phyloP scores from a whole-genome alignment of 441 rosid genomes.

The Sinapis alba region DNA sequence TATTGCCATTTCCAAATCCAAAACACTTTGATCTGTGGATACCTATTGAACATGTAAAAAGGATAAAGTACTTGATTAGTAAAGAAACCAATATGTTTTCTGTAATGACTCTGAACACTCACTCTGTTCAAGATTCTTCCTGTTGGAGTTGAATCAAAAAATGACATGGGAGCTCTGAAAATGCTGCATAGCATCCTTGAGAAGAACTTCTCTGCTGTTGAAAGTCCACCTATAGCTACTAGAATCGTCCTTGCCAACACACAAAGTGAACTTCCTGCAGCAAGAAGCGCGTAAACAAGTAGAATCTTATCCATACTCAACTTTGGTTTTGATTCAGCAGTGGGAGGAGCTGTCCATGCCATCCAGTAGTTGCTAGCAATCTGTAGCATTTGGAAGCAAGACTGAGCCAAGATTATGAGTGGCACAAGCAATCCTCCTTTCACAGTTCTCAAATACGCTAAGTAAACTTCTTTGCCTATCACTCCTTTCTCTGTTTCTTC shows the following conservation, averaged over 20 bases:
- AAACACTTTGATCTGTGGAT: conserved; percentile 89
- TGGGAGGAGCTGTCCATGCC: conserved; percentile 93
- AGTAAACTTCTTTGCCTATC: conserved; percentile 88
- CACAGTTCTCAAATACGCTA: conserved; percentile 75
- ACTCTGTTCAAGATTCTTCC: conserved; percentile 98
- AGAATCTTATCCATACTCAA: conserved; percentile 61
- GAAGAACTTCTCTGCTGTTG: conserved; percentile 85
- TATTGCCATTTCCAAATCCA: conserved; percentile 79
- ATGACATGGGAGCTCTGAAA: conserved; percentile 89
- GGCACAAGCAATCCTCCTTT: conserved; percentile 88
- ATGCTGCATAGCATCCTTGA: conserved; percentile 78
- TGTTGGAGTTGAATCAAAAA: conserved; percentile 95
- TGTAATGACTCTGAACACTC: conserved; percentile 30
- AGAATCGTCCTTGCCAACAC: conserved; percentile 76
- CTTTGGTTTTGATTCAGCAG: conserved; percentile 55
- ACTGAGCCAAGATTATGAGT: conserved; percentile 83
- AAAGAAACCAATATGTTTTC: not conserved
- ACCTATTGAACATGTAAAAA: conserved; percentile 49
- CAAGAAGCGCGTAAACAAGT: conserved; percentile 71
- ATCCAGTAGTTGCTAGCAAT: conserved; percentile 96
- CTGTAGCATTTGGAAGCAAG: conserved; percentile 82
- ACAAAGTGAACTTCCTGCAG: conserved; percentile 75
- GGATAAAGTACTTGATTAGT: conserved; percentile 7
- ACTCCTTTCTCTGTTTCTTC: conserved; percentile 96
- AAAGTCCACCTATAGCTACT: conserved; percentile 71